Evolutionary conservation across 2,329 filamentous ascomycete genomes (phyloP).

Genomic region (Alternaria ethzedia): DNA sequence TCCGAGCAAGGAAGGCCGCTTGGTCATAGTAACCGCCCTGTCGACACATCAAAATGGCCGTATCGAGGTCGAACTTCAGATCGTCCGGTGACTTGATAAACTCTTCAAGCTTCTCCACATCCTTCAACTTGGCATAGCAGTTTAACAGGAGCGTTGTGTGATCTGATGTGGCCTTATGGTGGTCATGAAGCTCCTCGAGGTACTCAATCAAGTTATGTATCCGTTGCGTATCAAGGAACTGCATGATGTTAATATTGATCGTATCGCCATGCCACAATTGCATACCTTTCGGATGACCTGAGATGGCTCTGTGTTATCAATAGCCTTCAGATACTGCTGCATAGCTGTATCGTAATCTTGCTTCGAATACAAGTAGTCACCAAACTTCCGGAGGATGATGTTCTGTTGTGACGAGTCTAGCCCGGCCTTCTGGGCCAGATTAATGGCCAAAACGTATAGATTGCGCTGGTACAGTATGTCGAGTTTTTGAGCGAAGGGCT

Average conservation of each 20-base stretch:
- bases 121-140: slow-evolving; percentile 97
- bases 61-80: slow-evolving; percentile 95
- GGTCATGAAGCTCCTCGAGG: slow-evolving; percentile 92
- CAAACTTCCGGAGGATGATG: slow-evolving; percentile 89
- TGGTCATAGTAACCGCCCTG: slow-evolving; percentile 98
- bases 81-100: slow-evolving; percentile 97
- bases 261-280: not conserved
- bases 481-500: slow-evolving; percentile 84
- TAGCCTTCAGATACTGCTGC: slow-evolving; percentile 96
- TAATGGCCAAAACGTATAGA: slow-evolving; percentile 89
- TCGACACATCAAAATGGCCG: slow-evolving; percentile 95
- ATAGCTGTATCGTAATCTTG: slow-evolving; percentile 98
- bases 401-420: slow-evolving; percentile 84
- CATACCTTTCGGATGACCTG: slow-evolving; percentile 89
- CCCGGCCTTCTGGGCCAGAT: slow-evolving; percentile 86
- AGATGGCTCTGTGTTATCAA: slow-evolving; percentile 94
- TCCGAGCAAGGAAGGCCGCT: slow-evolving; percentile 91
- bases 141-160: slow-evolving; percentile 95
- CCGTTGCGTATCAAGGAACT: slow-evolving; percentile 95
- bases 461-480: slow-evolving; percentile 95
- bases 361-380: slow-evolving; percentile 92
- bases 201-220: slow-evolving; percentile 98
- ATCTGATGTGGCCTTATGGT: slow-evolving; percentile 89
- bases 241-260: slow-evolving; percentile 12
- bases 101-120: slow-evolving; percentile 92